Evolutionary conservation across 495 filamentous ascomycete species (phyloP).

Genomic region (Entonaema liquescens): DNA sequence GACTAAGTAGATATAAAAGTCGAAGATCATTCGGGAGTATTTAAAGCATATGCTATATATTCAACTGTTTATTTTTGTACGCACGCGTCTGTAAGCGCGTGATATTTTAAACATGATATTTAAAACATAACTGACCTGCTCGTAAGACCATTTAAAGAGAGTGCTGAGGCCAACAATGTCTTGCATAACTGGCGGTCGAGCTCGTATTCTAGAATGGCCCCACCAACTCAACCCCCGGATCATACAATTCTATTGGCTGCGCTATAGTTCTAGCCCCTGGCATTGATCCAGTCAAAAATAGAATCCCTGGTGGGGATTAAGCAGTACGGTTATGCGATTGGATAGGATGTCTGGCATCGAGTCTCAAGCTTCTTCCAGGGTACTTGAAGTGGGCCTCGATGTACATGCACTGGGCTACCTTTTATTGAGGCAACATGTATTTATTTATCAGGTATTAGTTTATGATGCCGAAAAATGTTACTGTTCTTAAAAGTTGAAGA

Average conservation of each 20-base stretch:
- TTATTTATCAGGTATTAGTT: neutral
- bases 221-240: slow-evolving; percentile 12
- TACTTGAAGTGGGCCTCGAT: neutral
- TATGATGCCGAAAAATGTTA: neutral
- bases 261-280: slow-evolving; percentile 21
- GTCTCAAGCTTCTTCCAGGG: slow-evolving; percentile 7
- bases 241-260: slow-evolving; percentile 19
- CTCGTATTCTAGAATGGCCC: slow-evolving; percentile 43
- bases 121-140: slow-evolving; percentile 32
- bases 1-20: too few species aligned
- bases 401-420: neutral
- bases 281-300: slow-evolving; percentile 39
- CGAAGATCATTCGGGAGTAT: neutral
- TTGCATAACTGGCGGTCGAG: slow-evolving; percentile 27
- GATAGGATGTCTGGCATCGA: slow-evolving; percentile 16
- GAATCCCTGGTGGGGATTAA: slow-evolving; percentile 17
- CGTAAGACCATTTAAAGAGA: slow-evolving; percentile 6
- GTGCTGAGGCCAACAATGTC: slow-evolving; percentile 26
- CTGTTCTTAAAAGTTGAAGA: neutral
- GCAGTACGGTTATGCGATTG: slow-evolving; percentile 13
- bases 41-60: neutral
- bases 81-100: neutral
- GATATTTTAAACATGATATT: neutral
- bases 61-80: neutral
- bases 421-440: neutral